Evolutionary conservation across 2,329 filamentous ascomycete genomes (phyloP).

Genomic region (Fusarium protoensiforme): DNA sequence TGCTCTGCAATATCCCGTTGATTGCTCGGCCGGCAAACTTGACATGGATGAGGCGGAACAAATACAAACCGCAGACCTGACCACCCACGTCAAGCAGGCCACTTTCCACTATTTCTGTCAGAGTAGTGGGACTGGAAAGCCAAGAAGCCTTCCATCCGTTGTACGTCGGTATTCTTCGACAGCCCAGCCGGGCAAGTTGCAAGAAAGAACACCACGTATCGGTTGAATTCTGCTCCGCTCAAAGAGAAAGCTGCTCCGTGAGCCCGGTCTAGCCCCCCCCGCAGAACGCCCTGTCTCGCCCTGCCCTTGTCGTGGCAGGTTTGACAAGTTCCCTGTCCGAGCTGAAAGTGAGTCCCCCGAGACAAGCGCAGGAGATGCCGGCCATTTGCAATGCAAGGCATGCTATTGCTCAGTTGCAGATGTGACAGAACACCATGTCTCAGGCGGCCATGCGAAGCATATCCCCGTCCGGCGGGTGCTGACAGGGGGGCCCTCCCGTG

Average conservation of each 20-base stretch:
- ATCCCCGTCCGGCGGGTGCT: constrained; percentile 1
- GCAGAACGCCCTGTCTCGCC: constrained; percentile 10
- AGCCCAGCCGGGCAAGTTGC: neutral
- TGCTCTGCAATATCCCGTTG: neutral
- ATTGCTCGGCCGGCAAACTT: neutral
- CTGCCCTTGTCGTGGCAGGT: neutral
- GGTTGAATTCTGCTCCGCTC: neutral
- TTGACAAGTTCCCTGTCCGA: neutral
- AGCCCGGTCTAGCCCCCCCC: neutral
- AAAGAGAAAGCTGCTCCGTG: neutral
- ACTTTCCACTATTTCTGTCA: neutral
- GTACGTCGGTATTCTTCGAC: neutral
- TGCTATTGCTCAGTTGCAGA: constrained; percentile 25
- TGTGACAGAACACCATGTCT: constrained; percentile 22
- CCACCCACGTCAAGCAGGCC: neutral
- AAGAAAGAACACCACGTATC: neutral
- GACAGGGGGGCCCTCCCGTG: constrained; percentile 7
- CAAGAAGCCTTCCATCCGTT: neutral
- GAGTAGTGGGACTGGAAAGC: neutral
- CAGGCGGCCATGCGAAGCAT: constrained; percentile 10
- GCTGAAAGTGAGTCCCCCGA: neutral
- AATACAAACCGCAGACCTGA: neutral
- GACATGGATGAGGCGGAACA: neutral
- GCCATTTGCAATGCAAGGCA: constrained; percentile 30
- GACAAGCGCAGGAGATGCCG: neutral